phyloP scores from a whole-genome alignment of 2,329 filamentous ascomycete genomes.

The Colletotrichum sp. region DNA sequence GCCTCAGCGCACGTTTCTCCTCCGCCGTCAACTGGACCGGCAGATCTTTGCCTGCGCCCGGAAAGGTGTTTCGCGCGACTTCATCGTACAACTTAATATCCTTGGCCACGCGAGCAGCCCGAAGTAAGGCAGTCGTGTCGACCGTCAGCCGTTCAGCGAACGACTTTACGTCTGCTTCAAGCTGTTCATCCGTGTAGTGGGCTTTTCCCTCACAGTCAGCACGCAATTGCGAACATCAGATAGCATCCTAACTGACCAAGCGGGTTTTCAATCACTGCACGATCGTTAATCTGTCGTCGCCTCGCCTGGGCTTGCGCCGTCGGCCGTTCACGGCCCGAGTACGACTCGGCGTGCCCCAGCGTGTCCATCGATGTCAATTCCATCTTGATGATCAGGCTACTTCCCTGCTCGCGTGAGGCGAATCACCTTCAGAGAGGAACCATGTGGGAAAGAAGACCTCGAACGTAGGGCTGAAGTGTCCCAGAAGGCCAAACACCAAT shows the following conservation, averaged over 20 bases:
- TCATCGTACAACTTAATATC: constrained; percentile 43
- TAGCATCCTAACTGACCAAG: constrained; percentile 25
- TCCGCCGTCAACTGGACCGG: constrained; percentile 34
- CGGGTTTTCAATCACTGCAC: constrained; percentile 41
- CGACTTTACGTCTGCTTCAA: constrained; percentile 36
- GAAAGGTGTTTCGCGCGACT: constrained; percentile 33
- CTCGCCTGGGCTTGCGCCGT: constrained; percentile 29
- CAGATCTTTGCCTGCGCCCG: constrained; percentile 25
- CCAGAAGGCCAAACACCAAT: neutral
- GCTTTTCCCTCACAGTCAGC: constrained; percentile 27
- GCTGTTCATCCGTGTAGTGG: constrained; percentile 40
- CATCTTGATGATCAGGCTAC: neutral
- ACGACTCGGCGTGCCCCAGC: constrained; percentile 12
- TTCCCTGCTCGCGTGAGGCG: neutral
- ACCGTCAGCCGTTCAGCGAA: constrained; percentile 38
- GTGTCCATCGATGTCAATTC: neutral
- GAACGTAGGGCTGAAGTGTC: neutral
- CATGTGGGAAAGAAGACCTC: neutral
- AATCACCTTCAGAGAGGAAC: neutral
- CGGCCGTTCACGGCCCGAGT: constrained; percentile 20
- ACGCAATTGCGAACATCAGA: neutral
- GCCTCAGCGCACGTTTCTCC: constrained; percentile 41
- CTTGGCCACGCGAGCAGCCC: constrained; percentile 45
- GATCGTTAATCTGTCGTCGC: constrained; percentile 34
- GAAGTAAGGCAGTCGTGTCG: constrained; percentile 32